These are phyloP conservation scores for Seiridium unicorne DNA, from an alignment of 2,329 filamentous ascomycete genomes.

Conservation along the genomic window DNA sequence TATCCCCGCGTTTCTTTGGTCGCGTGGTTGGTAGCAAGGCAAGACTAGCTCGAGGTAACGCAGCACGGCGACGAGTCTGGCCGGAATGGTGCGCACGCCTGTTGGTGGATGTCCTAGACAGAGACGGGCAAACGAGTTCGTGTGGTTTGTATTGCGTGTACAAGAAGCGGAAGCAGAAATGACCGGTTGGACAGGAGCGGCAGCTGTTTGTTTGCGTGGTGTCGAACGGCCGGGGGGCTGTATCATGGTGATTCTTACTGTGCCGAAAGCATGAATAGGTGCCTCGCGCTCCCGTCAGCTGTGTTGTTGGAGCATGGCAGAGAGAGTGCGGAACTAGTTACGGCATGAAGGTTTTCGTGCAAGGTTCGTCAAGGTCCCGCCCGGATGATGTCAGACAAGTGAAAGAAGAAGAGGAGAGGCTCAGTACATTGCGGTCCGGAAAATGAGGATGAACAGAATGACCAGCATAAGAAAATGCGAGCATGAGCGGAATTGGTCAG, in stretches of 20 bases:
- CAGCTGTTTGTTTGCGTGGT: not conserved
- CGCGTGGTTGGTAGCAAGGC: not conserved
- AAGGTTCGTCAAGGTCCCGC: not conserved
- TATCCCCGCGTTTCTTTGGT: too few relatives aligned
- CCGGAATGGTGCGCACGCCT: not conserved
- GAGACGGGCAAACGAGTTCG: not conserved
- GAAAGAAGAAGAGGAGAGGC: not conserved
- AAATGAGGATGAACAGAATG: constrained; percentile 8
- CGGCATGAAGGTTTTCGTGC: not conserved
- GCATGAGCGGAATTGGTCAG: not conserved
- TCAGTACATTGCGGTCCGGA: not conserved
- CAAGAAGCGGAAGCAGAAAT: not conserved
- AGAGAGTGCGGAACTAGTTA: not conserved
- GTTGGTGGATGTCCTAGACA: not conserved
- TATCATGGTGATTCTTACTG: not conserved
- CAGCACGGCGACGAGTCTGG: not conserved
- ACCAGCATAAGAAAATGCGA: not conserved
- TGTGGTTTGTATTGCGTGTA: not conserved
- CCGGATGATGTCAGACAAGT: constrained; percentile 5
- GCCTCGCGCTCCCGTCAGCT: too few relatives aligned
- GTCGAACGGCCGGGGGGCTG: too few relatives aligned
- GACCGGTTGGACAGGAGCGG: not conserved
- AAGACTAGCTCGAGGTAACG: not conserved
- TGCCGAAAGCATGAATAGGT: not conserved
- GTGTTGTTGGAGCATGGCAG: too few relatives aligned